These are phyloP conservation scores for Hymenotorrendiella dingleyae DNA, from an alignment of 2,329 filamentous ascomycete species.

Conservation along the genomic window DNA sequence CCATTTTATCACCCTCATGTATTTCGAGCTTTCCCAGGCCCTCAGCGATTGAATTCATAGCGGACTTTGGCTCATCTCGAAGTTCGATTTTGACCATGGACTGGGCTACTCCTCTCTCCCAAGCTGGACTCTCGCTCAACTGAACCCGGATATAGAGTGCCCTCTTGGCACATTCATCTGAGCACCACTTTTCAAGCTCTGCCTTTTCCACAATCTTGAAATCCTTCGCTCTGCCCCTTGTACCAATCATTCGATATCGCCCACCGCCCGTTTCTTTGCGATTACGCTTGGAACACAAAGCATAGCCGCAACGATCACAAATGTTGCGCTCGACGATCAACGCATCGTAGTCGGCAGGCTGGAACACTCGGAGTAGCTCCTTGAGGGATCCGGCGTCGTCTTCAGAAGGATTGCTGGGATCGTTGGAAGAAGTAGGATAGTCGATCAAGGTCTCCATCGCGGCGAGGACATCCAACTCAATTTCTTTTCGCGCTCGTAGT, in stretches of 20 bases:
- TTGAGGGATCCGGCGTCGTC: conserved; percentile 63
- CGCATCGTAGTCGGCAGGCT: conserved; percentile 83
- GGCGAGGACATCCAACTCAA: conserved; percentile 67
- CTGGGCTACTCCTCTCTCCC: conserved; percentile 55
- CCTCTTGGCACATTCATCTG: conserved; percentile 67
- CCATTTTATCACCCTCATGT: conserved; percentile 36
- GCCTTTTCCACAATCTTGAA: conserved; percentile 64
- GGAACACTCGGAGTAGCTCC: conserved; percentile 63
- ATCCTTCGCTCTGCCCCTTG: conserved; percentile 43
- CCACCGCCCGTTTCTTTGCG: conserved; percentile 49
- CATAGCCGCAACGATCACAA: conserved; percentile 75
- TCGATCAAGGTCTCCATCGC: conserved; percentile 56
- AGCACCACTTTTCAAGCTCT: conserved; percentile 84
- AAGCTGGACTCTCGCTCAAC: conserved; percentile 76
- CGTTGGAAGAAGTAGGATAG: conserved; percentile 37
- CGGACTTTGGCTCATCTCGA: conserved; percentile 58
- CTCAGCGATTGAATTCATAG: conserved; percentile 25
- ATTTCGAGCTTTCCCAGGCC: conserved; percentile 37
- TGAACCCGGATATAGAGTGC: conserved; percentile 86
- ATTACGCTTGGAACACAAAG: conserved; percentile 65
- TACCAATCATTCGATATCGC: conserved; percentile 60
- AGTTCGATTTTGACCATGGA: conserved; percentile 46
- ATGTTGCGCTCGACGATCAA: conserved; percentile 86
- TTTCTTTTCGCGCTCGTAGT: conserved; percentile 75
- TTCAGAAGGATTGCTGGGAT: conserved; percentile 46